Percentiles rank a stretch among this genome's conserved stretches.
These are phyloP conservation scores for Penicillium sp. DNA, from an alignment of 2,329 filamentous ascomycete genomes.

Conservation along the genomic window DNA sequence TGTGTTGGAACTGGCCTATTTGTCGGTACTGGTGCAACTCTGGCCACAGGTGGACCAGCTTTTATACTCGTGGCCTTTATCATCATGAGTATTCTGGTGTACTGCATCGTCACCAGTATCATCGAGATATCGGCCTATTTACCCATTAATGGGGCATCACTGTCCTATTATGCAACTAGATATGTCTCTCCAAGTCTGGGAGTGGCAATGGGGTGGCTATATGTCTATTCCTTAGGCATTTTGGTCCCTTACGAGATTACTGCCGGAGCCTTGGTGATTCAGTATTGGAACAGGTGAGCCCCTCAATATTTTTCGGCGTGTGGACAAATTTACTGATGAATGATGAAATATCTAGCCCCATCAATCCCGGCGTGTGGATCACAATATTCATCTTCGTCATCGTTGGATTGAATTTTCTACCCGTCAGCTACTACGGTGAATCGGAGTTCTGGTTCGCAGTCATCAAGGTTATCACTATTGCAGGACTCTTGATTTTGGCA, in stretches of 20 bases:
- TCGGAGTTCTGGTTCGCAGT: constrained; percentile 66
- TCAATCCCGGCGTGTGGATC: constrained; percentile 64
- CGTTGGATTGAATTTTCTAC: constrained; percentile 61
- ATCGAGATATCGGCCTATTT: constrained; percentile 11
- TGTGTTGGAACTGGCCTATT: constrained; percentile 13
- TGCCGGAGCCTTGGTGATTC: constrained; percentile 62
- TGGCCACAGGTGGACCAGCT: constrained; percentile 11
- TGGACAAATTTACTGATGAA: no score
- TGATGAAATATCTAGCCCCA: constrained; percentile 12
- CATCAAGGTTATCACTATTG: constrained; percentile 64
- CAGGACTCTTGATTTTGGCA: constrained; percentile 38
- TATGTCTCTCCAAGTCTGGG: constrained; percentile 23
- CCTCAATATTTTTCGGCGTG: not conserved
- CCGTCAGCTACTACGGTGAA: constrained; percentile 63
- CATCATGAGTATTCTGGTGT: constrained; percentile 2
- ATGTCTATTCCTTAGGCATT: constrained; percentile 66
- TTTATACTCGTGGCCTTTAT: constrained; percentile 5
- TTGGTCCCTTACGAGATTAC: constrained; percentile 63
- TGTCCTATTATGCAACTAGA: constrained; percentile 7
- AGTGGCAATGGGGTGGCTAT: constrained; percentile 57
- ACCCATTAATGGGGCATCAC: constrained; percentile 8
- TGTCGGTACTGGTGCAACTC: constrained; percentile 5
- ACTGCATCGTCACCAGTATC: constrained; percentile 2
- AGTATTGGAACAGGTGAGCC: constrained; percentile 57
- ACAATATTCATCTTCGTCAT: constrained; percentile 61